Evolutionary conservation across 2,329 filamentous ascomycete species (phyloP), one percentile per base, ranked within the genome.

Genomic region (Epichloe amarillans): DNA sequence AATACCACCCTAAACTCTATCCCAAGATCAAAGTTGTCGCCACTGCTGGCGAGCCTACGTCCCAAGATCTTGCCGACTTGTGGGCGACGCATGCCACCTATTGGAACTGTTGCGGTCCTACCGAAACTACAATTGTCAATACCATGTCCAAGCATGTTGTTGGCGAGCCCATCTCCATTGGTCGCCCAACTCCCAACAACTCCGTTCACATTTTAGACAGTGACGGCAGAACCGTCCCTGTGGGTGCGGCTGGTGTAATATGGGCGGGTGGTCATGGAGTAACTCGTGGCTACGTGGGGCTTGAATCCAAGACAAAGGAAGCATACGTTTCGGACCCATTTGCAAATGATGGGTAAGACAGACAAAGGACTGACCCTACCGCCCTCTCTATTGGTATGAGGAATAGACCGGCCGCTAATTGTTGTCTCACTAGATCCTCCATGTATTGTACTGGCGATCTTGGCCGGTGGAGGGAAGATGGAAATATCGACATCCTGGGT

Each of bases 401-500:
- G 47, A 52, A 23, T 50, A 33, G 38, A 42, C 30, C 12, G 17
- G 40, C 33, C 26, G 33, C 53, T 54, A 48, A 54, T 47, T 46
- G 19, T 14, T 51, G 37, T 36, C 36, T 53, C 50, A 50, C 15
- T 42, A 73, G 70, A 3, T 66, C 64, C 2, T 66, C 66, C 55
- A 80, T 81, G 73, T 82, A 78, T 63, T 77, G 78, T 57, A 82
- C 79, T 2, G 79, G 78, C 6, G 79, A 82, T 55, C 67, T 82
- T 21, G 76, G 73, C 17, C 67, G 69, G 12, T 81, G 77, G 77
- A 67, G 68, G 38, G 59, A 66, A 2, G 72, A 78, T 56, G 77
- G 79, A 11, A 70, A 68, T 26, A 66, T 82, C 38, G 69, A 77
- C 42, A 76, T 74, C 21, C 69, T 79, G 36, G 77, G 79, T 3